A percentile compares a stretch with the other conserved stretches of the same genome.
Evolutionary conservation across 176 grass and related monocot species (phyloP).

Genomic region (Avena eriantha): DNA sequence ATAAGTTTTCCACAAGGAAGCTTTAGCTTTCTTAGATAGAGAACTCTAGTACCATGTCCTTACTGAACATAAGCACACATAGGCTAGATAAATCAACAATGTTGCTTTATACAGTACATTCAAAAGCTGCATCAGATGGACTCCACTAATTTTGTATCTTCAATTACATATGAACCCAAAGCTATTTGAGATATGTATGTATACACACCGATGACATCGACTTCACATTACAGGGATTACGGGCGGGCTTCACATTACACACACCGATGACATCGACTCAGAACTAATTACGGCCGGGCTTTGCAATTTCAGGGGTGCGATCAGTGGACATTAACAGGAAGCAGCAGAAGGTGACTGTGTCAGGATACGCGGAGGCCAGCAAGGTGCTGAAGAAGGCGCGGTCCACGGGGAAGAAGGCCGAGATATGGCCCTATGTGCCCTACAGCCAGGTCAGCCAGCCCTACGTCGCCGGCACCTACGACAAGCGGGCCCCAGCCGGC

Average conservation of each 20-base stretch:
- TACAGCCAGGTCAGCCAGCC: too few relatives aligned
- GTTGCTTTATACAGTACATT: neutral
- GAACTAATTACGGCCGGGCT: neutral
- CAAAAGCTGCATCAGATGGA: neutral
- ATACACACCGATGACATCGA: neutral
- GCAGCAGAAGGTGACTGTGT: constrained; percentile 71
- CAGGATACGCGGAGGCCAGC: constrained; percentile 52
- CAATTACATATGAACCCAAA: neutral
- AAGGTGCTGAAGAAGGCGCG: constrained; percentile 62
- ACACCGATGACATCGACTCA: neutral
- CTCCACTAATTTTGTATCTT: neutral
- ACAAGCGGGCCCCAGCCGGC: too few relatives aligned
- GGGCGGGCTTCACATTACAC: too few relatives aligned
- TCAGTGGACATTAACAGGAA: constrained; percentile 66
- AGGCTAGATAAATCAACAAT: too few relatives aligned
- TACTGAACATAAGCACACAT: neutral
- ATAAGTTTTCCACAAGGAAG: neutral
- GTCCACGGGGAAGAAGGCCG: constrained; percentile 67
- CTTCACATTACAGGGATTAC: neutral
- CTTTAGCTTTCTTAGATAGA: neutral
- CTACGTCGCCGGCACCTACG: too few relatives aligned
- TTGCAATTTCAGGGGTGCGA: constrained; percentile 49
- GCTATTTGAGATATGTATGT: neutral
- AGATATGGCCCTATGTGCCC: constrained; percentile 57
- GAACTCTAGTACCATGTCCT: neutral